Base-by-base conservation (phyloP, 1,139 yeast species). In the Blastobotrys capitulatus region DNA sequence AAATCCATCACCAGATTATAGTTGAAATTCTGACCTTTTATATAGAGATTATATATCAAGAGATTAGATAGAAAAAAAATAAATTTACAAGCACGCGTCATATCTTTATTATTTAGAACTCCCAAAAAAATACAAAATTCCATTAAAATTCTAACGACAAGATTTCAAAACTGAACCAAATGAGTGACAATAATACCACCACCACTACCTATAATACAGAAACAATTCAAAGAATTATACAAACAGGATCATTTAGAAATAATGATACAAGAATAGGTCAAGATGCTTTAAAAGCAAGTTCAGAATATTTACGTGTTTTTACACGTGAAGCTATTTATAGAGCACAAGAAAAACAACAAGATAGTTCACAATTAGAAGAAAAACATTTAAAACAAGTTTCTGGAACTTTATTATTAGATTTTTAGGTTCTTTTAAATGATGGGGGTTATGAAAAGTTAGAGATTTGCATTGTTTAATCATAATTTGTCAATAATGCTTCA, bases 261-360 rank as follows among this genome's bases (percentile, higher is more conserved):
- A 35, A 46, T 2, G 66, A 62, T 40, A 63, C 66, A 15, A 50
- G 55, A 19, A 51, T 61, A 10, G 56, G 63, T 13, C 50, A 53
- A 13, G 53, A 55, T 6, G 62, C 66, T n/a, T 50, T 62, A 35
- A 54, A 57, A 32, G 59, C 63, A 10, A 52, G 62, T 2, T 53
- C 62, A 4, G 66, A 63, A 49, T 63, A 63, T 44, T 48, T 63
- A 20, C 60, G 66, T 15, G 54, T 63, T 4, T 63, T 63, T 50
- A 63, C 67, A 5, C 60, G 65, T 32, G 67, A 63, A 45, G 66
- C 67, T 1, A 53, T 63, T 13, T 61, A 66, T 64, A 53, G 67
- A 29, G 58, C 66, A 7, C 58, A 54, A 13, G 54, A 54, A 26
- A 38, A 29, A 20, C 40, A 29, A 50, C 35, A 39, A 2, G 26